Conservation (phyloP, 441 rosid species). For the Brassica balearica region DNA sequence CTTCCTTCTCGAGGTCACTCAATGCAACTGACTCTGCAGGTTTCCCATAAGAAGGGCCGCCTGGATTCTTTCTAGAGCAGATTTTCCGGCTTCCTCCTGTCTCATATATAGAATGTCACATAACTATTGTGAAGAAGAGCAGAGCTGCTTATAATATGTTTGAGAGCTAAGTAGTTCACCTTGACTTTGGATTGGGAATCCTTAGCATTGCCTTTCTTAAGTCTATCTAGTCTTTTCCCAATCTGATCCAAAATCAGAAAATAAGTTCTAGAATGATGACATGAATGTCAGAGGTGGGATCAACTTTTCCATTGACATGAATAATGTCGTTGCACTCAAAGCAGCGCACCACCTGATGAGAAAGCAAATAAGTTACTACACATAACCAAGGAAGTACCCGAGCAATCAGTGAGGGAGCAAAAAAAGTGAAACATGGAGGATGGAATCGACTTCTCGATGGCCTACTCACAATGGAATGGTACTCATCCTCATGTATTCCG, state of each 20-base stretch:
- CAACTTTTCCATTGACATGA: conserved; percentile 86
- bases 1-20: not conserved
- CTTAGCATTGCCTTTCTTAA: conserved; percentile 82
- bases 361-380: not conserved
- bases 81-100: not conserved
- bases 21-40: not conserved
- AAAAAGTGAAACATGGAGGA: not conserved
- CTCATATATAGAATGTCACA: not conserved
- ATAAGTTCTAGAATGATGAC: conserved; percentile 88
- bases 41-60: not conserved
- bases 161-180: conserved; percentile 39
- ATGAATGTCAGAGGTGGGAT: conserved; percentile 92
- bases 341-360: conserved; percentile 80
- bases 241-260: conserved; percentile 97
- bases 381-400: not conserved
- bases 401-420: not conserved
- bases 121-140: not conserved
- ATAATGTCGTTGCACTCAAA: conserved; percentile 92
- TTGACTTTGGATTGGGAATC: conserved; percentile 85
- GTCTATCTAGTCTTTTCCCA: conserved; percentile 88
- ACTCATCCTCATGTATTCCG: conserved; percentile 95
- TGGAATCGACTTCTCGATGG: conserved; percentile 56
- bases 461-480: conserved; percentile 90
- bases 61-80: not conserved
- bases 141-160: not conserved